phyloP scores from a whole-genome alignment of 192 early-diverging fungal genomes.

The Podila epicladia region DNA sequence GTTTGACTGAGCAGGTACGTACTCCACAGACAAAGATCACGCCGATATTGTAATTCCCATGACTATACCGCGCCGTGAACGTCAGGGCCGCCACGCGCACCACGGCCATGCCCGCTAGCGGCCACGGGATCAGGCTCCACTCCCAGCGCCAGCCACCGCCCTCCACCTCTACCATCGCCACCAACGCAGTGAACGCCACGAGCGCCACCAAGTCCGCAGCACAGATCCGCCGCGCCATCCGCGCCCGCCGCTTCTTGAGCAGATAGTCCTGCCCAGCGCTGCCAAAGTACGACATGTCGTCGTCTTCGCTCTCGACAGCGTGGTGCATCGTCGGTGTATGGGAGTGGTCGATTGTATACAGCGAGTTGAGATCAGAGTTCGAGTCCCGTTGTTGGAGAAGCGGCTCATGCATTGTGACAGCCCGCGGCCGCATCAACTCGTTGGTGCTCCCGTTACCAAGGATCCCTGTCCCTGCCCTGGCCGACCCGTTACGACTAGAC shows the following conservation, averaged over 20 bases:
- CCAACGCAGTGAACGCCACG: conserved; percentile 4
- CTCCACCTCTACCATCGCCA: not conserved
- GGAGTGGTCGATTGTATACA: conserved; percentile 38
- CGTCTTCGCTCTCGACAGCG: conserved; percentile 14
- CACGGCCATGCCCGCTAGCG: conserved; percentile 21
- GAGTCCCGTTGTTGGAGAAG: conserved; percentile 6
- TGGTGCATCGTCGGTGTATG: not conserved
- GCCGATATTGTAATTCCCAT: conserved; percentile 39
- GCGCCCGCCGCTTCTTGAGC: conserved; percentile 32
- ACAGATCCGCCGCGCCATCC: conserved; percentile 15
- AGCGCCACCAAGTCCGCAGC: conserved; percentile 18
- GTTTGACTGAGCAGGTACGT: not conserved
- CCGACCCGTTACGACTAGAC: not conserved
- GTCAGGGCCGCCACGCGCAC: conserved; percentile 10
- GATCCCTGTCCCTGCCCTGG: conserved; percentile 1
- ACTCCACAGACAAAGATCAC: conserved; percentile 46
- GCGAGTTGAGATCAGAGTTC: conserved; percentile 28
- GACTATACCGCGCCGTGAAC: conserved; percentile 38
- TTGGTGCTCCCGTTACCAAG: not conserved
- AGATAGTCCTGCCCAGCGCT: conserved; percentile 40
- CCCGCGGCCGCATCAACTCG: conserved; percentile 5
- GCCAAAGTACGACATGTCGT: conserved; percentile 39
- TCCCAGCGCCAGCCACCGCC: conserved; percentile 13
- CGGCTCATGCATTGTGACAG: conserved; percentile 5
- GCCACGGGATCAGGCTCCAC: conserved; percentile 14